Evolutionary conservation across 2,329 filamentous ascomycete species (phyloP).

Genomic region (Calycina herbarum): DNA sequence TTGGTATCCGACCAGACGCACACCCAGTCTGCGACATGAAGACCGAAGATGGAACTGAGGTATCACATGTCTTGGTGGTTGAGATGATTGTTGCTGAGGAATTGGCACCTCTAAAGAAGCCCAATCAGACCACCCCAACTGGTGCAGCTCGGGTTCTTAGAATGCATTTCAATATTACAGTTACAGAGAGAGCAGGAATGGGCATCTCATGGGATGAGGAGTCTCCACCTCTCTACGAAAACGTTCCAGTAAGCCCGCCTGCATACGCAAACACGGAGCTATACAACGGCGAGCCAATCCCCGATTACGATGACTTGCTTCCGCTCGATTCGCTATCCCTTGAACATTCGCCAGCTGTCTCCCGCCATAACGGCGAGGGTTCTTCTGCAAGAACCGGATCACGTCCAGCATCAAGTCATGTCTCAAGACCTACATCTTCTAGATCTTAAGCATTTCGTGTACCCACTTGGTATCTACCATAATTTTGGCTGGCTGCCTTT

Average conservation of each 20-base stretch:
- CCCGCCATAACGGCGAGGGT: not conserved
- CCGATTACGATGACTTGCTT: constrained; percentile 35
- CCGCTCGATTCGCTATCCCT: constrained; percentile 21
- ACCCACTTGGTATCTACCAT: not conserved
- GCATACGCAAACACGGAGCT: constrained; percentile 49
- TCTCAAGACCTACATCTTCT: not conserved
- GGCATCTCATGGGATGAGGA: constrained; percentile 98
- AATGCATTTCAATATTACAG: constrained; percentile 82
- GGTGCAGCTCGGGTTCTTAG: constrained; percentile 87
- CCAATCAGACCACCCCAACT: constrained; percentile 73
- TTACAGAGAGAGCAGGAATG: constrained; percentile 90
- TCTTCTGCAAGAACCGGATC: not conserved
- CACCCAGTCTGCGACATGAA: constrained; percentile 78
- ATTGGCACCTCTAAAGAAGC: constrained; percentile 71
- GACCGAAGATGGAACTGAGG: constrained; percentile 70
- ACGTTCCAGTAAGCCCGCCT: constrained; percentile 85
- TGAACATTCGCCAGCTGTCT: not conserved
- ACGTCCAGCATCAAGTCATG: not conserved
- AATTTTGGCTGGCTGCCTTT: not conserved
- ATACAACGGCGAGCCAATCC: constrained; percentile 31
- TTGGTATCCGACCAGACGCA: constrained; percentile 54
- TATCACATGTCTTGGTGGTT: constrained; percentile 82
- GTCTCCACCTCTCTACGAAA: constrained; percentile 88
- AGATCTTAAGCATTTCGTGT: not conserved
- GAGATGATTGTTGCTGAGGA: constrained; percentile 96